Percentiles rank a stretch among this genome's conserved stretches.
These are phyloP conservation scores for Nakaseomyces uthaithaninus DNA, from an alignment of 1,139 yeast genomes.

Conservation along the genomic window DNA sequence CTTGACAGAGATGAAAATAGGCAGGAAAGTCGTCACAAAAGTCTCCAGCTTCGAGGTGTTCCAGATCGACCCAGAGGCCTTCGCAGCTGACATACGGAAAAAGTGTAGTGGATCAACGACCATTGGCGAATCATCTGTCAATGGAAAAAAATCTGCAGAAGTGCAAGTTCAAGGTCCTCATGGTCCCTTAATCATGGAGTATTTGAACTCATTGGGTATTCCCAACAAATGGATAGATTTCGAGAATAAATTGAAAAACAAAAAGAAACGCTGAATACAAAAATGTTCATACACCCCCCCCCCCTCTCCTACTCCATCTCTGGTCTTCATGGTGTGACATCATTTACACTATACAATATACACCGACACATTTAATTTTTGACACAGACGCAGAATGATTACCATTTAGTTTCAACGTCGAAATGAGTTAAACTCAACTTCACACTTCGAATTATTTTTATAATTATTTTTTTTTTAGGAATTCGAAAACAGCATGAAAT, in stretches of 20 bases:
- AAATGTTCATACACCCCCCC: too few relatives aligned
- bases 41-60: slow-evolving; percentile 63
- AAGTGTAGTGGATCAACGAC: slow-evolving; percentile 89
- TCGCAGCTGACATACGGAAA: slow-evolving; percentile 63
- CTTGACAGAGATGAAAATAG: slow-evolving; percentile 68
- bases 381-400: too few relatives aligned
- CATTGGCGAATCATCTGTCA: slow-evolving; percentile 46
- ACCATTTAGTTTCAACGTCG: too few relatives aligned
- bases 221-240: slow-evolving; percentile 58
- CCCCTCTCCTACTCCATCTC: too few relatives aligned
- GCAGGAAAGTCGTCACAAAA: slow-evolving; percentile 71
- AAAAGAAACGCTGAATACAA: slow-evolving; percentile 36
- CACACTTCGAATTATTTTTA: too few relatives aligned
- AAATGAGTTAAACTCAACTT: too few relatives aligned
- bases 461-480: too few relatives aligned
- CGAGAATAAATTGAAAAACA: slow-evolving; percentile 58
- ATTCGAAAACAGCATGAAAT: too few relatives aligned
- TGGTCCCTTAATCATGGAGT: slow-evolving; percentile 48
- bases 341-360: too few relatives aligned
- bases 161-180: slow-evolving; percentile 92
- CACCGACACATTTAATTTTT: too few relatives aligned
- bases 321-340: too few relatives aligned
- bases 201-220: slow-evolving; percentile 60
- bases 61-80: slow-evolving; percentile 51
- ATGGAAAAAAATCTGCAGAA: slow-evolving; percentile 47